A percentile compares a stretch with the other conserved stretches of the same genome.
These are phyloP conservation scores for Lepiota subincarnata DNA, from an alignment of 768 basidiomycete genomes.

Conservation along the genomic window DNA sequence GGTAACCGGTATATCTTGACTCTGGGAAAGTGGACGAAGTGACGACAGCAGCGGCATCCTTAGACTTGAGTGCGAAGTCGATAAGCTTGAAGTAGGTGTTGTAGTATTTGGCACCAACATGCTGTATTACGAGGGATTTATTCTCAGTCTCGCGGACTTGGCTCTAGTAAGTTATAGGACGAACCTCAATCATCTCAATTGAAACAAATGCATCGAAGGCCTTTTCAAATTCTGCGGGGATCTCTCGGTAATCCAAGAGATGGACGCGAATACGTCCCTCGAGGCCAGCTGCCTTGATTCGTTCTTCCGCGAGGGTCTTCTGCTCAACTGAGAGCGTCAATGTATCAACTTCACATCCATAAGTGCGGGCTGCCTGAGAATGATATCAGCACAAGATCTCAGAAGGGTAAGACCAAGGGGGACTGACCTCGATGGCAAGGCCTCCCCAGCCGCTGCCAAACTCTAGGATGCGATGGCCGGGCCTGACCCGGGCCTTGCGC, in stretches of 20 bases:
- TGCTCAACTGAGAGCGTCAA: constrained; percentile 87
- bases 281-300: constrained; percentile 69
- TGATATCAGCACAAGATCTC: constrained; percentile 5
- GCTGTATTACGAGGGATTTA: constrained; percentile 24
- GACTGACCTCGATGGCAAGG: constrained; percentile 74
- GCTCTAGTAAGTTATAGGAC: constrained; percentile 31
- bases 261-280: constrained; percentile 75
- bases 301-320: constrained; percentile 81
- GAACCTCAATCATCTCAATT: constrained; percentile 78
- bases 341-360: constrained; percentile 84
- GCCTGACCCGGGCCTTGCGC: constrained; percentile 67
- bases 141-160: constrained; percentile 25
- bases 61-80: constrained; percentile 70
- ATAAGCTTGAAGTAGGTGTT: constrained; percentile 71
- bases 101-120: constrained; percentile 56
- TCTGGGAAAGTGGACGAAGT: constrained; percentile 70
- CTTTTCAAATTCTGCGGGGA: constrained; percentile 76
- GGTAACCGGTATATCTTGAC: constrained; percentile 62
- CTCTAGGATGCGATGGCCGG: constrained; percentile 80
- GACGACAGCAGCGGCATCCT: constrained; percentile 63
- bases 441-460: constrained; percentile 95
- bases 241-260: constrained; percentile 87
- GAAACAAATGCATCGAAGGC: constrained; percentile 77
- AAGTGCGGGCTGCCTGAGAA: constrained; percentile 57
- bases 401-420: constrained; percentile 6